phyloP scores from a whole-genome alignment of 2,329 filamentous ascomycete species.

The Xylaria arbuscula region DNA sequence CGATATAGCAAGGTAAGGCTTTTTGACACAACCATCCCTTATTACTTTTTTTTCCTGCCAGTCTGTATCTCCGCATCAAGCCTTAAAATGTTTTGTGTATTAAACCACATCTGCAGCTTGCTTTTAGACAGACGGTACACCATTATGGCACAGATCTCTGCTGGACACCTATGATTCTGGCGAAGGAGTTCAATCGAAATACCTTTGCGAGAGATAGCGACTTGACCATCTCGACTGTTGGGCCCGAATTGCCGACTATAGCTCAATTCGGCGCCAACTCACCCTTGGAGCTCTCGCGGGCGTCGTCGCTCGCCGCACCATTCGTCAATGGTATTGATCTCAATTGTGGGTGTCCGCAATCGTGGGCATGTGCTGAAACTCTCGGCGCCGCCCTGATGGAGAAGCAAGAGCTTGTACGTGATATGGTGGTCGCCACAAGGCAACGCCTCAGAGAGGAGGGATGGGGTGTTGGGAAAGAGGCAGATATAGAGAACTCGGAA shows the following conservation, averaged over 20 bases:
- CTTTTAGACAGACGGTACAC: constrained; percentile 74
- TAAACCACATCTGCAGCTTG: constrained; percentile 54
- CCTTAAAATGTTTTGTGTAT: not conserved
- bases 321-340: constrained; percentile 73
- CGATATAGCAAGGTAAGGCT: constrained; percentile 47
- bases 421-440: constrained; percentile 71
- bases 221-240: constrained; percentile 67
- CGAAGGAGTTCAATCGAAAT: constrained; percentile 75
- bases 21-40: not conserved
- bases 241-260: constrained; percentile 67
- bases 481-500: constrained; percentile 46
- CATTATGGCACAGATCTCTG: constrained; percentile 73
- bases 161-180: constrained; percentile 79
- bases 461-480: constrained; percentile 58
- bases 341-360: constrained; percentile 79
- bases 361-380: constrained; percentile 75
- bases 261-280: constrained; percentile 75
- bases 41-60: not conserved
- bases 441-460: constrained; percentile 62
- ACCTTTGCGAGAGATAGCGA: constrained; percentile 70
- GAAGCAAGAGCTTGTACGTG: constrained; percentile 70
- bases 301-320: constrained; percentile 70
- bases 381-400: constrained; percentile 78
- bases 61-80: not conserved
- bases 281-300: constrained; percentile 70